Conservation (phyloP, 1,284 basidiomycete genomes). For the Apiotrichum montevideense region DNA sequence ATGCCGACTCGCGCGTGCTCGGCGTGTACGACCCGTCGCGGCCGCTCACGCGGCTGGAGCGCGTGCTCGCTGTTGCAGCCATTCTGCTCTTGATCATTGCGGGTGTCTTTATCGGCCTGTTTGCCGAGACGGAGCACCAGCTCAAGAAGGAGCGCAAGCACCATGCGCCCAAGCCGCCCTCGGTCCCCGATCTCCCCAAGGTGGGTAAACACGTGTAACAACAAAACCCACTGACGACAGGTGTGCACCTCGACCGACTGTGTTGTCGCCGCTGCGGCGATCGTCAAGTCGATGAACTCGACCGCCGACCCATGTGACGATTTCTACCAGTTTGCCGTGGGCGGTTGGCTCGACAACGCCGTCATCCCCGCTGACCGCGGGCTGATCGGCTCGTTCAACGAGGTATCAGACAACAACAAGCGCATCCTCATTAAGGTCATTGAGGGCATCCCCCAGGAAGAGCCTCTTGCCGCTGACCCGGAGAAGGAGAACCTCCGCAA, state of each 20-base stretch:
- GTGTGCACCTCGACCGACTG: slow-evolving; percentile 74
- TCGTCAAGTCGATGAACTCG: slow-evolving; percentile 74
- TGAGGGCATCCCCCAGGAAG: slow-evolving; percentile 28
- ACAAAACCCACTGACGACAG: slow-evolving; percentile 20
- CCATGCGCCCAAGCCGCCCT: not conserved
- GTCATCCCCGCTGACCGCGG: slow-evolving; percentile 80
- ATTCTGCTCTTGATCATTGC: slow-evolving; percentile 73
- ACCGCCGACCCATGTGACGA: slow-evolving; percentile 88
- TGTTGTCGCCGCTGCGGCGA: slow-evolving; percentile 72
- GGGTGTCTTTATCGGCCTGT: slow-evolving; percentile 84
- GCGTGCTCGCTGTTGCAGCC: slow-evolving; percentile 67
- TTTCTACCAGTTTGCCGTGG: slow-evolving; percentile 81
- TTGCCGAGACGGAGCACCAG: slow-evolving; percentile 75
- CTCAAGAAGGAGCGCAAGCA: slow-evolving; percentile 53
- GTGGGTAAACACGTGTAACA: too few species aligned
- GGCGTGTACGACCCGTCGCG: slow-evolving; percentile 46
- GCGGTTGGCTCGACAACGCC: slow-evolving; percentile 74
- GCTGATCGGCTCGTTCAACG: slow-evolving; percentile 51
- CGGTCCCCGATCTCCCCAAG: too few species aligned
- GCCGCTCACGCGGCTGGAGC: slow-evolving; percentile 76
- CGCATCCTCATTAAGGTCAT: slow-evolving; percentile 48
- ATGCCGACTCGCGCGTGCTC: slow-evolving; percentile 13
- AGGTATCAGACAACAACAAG: slow-evolving; percentile 47
- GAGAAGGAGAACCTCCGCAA: slow-evolving; percentile 70
- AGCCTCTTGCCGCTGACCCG: slow-evolving; percentile 16